A percentile compares a stretch with the other conserved stretches of the same genome.
Conservation (phyloP, 495 filamentous ascomycete genomes). For the Podospora fimiseda region DNA sequence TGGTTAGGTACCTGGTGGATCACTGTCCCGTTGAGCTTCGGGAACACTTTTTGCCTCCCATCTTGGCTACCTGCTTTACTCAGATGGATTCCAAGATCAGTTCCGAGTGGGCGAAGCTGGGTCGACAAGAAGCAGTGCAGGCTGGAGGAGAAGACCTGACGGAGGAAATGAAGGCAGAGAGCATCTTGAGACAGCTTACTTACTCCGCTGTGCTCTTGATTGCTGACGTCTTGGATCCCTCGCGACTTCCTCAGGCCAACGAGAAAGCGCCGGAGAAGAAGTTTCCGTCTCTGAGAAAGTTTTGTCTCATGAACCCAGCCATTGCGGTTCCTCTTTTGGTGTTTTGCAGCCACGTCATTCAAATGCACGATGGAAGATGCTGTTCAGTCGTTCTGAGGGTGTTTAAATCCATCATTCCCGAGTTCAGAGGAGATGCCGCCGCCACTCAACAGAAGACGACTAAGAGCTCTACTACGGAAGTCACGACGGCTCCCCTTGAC, state of each 20-base stretch:
- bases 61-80: slow-evolving; percentile 73
- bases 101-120: slow-evolving; percentile 74
- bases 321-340: slow-evolving; percentile 84
- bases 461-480: too few relatives aligned
- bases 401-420: slow-evolving; percentile 73
- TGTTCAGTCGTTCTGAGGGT: slow-evolving; percentile 79
- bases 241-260: slow-evolving; percentile 26
- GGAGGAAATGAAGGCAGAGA: slow-evolving; percentile 97
- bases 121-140: slow-evolving; percentile 45
- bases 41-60: slow-evolving; percentile 75
- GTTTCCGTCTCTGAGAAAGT: slow-evolving; percentile 58
- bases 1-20: slow-evolving; percentile 80
- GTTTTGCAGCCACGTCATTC: slow-evolving; percentile 84
- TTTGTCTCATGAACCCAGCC: slow-evolving; percentile 69
- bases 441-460: slow-evolving; percentile 10
- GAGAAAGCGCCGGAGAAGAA: slow-evolving; percentile 1
- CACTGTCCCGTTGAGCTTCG: slow-evolving; percentile 77
- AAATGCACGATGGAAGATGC: slow-evolving; percentile 85
- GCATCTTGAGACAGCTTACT: slow-evolving; percentile 88
- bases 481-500: slow-evolving; percentile 7
- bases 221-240: slow-evolving; percentile 75
- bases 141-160: slow-evolving; percentile 63
- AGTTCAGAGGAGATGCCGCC: slow-evolving; percentile 57
- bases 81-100: slow-evolving; percentile 83
- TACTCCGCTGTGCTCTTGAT: slow-evolving; percentile 88